phyloP scores from a whole-genome alignment of 2,329 filamentous ascomycete genomes.

The Fusarium proliferatum region DNA sequence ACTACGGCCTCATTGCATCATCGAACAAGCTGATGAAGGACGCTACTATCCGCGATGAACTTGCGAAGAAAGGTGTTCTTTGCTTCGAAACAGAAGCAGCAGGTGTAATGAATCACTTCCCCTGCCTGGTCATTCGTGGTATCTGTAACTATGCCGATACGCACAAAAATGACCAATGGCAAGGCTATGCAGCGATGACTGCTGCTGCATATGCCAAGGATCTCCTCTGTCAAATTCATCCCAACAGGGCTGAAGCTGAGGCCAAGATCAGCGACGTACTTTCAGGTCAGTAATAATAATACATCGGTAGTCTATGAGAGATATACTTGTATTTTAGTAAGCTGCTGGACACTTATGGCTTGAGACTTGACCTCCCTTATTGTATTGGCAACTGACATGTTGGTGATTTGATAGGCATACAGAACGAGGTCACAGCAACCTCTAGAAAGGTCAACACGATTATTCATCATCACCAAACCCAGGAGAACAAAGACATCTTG shows the following conservation, averaged over 20 bases:
- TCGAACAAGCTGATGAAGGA: conserved; percentile 37
- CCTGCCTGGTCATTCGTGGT: conserved; percentile 50
- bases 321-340: no score
- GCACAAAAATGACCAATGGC: conserved; percentile 46
- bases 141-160: conserved; percentile 54
- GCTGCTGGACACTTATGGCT: no score
- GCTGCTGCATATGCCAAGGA: conserved; percentile 44
- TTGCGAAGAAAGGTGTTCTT: background rate
- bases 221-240: background rate
- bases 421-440: background rate
- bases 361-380: no score
- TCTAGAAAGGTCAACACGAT: background rate
- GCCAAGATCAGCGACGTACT: background rate
- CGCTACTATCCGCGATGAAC: conserved; percentile 13
- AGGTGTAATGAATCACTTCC: conserved; percentile 40
- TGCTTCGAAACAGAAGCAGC: conserved; percentile 15
- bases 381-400: no score
- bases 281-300: background rate
- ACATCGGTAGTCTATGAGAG: no score
- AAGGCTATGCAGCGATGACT: conserved; percentile 48
- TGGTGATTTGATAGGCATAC: no score
- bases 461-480: background rate
- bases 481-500: conserved; percentile 9
- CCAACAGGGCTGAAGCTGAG: background rate
- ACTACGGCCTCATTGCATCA: conserved; percentile 19